Conservation (phyloP, 805 yeast genomes). For the Zygoascus bituminiphila region DNA sequence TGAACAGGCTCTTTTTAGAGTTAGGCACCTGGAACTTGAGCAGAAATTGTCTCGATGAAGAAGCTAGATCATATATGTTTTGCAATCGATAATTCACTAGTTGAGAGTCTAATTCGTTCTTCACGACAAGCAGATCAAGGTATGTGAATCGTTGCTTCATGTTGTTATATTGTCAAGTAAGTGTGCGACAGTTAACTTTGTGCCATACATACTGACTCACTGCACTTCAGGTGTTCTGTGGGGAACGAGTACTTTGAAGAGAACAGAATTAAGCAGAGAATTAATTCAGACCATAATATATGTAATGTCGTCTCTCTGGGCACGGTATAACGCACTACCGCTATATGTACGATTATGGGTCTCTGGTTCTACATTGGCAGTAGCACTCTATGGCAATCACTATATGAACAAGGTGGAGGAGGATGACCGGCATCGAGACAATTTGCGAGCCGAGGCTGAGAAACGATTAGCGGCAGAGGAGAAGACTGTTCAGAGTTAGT, state of each 20-base stretch:
- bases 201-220: too few relatives aligned
- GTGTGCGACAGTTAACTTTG: too few relatives aligned
- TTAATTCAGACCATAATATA: not conserved
- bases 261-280: too few relatives aligned
- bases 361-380: conserved; percentile 18
- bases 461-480: conserved; percentile 9
- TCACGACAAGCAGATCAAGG: conserved; percentile 66
- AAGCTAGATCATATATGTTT: conserved; percentile 74
- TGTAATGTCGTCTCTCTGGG: conserved; percentile 10
- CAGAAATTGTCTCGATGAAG: conserved; percentile 63
- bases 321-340: conserved; percentile 16
- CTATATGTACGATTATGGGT: conserved; percentile 15
- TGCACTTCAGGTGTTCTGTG: too few relatives aligned
- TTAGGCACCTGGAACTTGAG: conserved; percentile 79
- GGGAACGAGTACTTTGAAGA: too few relatives aligned
- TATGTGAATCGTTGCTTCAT: conserved; percentile 77
- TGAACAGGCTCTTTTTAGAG: conserved; percentile 61
- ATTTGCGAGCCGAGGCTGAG: conserved; percentile 18
- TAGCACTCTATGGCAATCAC: conserved; percentile 17
- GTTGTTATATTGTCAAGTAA: too few relatives aligned
- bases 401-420: conserved; percentile 15
- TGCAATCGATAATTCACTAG: conserved; percentile 64
- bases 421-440: conserved; percentile 7
- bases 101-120: conserved; percentile 52
- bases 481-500: too few relatives aligned